These are phyloP conservation scores for Saccharomyces paradoxus DNA, from an alignment of 805 yeast species.

Conservation along the genomic window DNA sequence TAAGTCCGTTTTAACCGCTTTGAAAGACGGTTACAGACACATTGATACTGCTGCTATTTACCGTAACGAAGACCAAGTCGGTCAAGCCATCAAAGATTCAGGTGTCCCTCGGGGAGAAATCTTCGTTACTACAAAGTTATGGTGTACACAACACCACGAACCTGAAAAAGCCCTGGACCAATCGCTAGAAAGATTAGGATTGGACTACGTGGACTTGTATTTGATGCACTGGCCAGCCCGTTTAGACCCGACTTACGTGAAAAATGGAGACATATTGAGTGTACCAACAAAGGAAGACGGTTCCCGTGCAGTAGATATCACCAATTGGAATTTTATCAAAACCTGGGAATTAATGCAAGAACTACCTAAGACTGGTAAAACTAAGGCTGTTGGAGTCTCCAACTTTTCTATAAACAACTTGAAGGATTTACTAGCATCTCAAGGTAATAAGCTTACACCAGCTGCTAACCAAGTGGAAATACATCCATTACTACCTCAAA, in stretches of 20 bases:
- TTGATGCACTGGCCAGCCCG: slow-evolving; percentile 75
- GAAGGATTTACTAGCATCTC: slow-evolving; percentile 38
- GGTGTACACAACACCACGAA: slow-evolving; percentile 40
- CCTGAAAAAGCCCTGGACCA: slow-evolving; percentile 46
- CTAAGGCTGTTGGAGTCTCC: slow-evolving; percentile 64
- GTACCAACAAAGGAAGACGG: slow-evolving; percentile 33
- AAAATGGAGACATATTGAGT: slow-evolving; percentile 23
- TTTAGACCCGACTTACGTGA: slow-evolving; percentile 34
- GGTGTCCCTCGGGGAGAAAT: slow-evolving; percentile 54
- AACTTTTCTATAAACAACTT: slow-evolving; percentile 50
- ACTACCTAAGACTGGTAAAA: slow-evolving; percentile 40
- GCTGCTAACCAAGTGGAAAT: slow-evolving; percentile 65
- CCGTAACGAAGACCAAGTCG: slow-evolving; percentile 55
- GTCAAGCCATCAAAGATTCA: slow-evolving; percentile 42
- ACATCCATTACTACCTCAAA: slow-evolving; percentile 62
- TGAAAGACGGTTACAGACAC: slow-evolving; percentile 57
- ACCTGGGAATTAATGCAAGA: slow-evolving; percentile 58
- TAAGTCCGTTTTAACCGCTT: slow-evolving; percentile 49
- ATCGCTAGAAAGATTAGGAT: slow-evolving; percentile 49
- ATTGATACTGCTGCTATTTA: slow-evolving; percentile 67
- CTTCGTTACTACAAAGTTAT: slow-evolving; percentile 61
- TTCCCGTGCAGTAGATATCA: background rate
- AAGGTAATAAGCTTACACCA: slow-evolving; percentile 46
- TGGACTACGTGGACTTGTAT: slow-evolving; percentile 68
- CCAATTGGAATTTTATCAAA: slow-evolving; percentile 36